Evolutionary conservation across 2,329 filamentous ascomycete genomes (phyloP), one percentile per base, ranked within the genome.

Genomic region (Xylariaceae sp.): DNA sequence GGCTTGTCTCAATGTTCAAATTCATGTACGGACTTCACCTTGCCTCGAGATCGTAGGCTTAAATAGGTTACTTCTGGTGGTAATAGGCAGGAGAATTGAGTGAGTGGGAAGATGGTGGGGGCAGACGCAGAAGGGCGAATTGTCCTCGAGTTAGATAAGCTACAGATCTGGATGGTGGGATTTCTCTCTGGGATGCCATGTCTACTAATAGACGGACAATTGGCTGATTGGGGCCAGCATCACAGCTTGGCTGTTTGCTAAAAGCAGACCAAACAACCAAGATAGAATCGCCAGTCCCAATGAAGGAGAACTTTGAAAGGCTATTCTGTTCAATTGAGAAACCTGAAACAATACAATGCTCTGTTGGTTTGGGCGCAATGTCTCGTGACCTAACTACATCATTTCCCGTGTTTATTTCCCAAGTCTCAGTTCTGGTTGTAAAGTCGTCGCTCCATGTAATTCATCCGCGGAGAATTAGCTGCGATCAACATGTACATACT

Each of bases 1-100:
- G 59, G 56, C 56, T 66, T 63, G 61, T 49, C 50, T 59, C 14
- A 44, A 40, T 32, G 21, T 41, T 50, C 44, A 32, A 43, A 53
- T 55, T 57, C 53, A 55, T 55, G 52, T 43, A 50, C 46, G 44
- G 45, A 50, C 47, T 56, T 42, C 44, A 29, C 23, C 45, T 59
- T 52, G 43, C 19, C 46, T 56, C 50, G 48, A 51, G 48, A 52
- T 44, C 29, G 51, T 42, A 60, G 19, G 29, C 48, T 42, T 53
- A 56, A n/a, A n/a, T n/a, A n/a, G 47, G 57, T 48, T 60, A 57
- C 52, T 53, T 45, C 23, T 50, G 41, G 51, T 53, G 41, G 37
- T 51, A 49, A 54, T 47, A 50, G 43, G 53, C 16, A 45, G 42
- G 44, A 20, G 49, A 48, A 49, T 52, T 23, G 19, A 60, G 43